These are phyloP conservation scores for Meyerozyma guilliermondii DNA, from an alignment of 1,139 yeast genomes.

Conservation along the genomic window DNA sequence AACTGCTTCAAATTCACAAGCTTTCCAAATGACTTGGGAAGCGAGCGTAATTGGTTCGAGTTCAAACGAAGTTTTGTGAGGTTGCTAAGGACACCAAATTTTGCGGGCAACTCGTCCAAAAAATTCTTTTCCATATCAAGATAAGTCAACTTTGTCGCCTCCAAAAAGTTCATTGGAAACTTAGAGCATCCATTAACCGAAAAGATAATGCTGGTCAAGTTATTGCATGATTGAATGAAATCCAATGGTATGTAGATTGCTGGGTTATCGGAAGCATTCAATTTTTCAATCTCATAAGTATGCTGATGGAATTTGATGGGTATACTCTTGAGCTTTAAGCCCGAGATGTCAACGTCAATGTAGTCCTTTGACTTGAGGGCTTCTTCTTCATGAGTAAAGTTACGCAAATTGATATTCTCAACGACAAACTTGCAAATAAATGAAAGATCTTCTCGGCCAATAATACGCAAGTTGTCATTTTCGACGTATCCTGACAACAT, in stretches of 20 bases:
- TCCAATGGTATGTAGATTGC: slow-evolving; percentile 79
- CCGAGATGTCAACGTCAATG: slow-evolving; percentile 69
- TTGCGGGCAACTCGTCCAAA: slow-evolving; percentile 56
- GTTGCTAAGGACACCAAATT: slow-evolving; percentile 48
- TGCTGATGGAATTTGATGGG: slow-evolving; percentile 81
- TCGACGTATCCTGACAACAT: slow-evolving; percentile 77
- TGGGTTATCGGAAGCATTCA: slow-evolving; percentile 86
- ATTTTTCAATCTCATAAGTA: slow-evolving; percentile 73
- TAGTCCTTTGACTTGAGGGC: slow-evolving; percentile 59
- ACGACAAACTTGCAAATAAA: slow-evolving; percentile 82
- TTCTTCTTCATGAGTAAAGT: slow-evolving; percentile 65
- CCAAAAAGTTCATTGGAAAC: slow-evolving; percentile 70
- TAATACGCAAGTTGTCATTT: slow-evolving; percentile 66
- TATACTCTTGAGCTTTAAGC: slow-evolving; percentile 74
- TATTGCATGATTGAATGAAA: slow-evolving; percentile 77
- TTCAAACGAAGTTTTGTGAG: slow-evolving; percentile 58
- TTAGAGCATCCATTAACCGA: slow-evolving; percentile 68
- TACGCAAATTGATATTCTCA: slow-evolving; percentile 65
- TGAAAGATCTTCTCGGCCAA: slow-evolving; percentile 86
- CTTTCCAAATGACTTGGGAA: slow-evolving; percentile 62
- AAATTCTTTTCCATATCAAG: slow-evolving; percentile 79
- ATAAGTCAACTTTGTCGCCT: slow-evolving; percentile 62
- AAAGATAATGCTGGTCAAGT: slow-evolving; percentile 62
- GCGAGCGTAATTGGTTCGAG: slow-evolving; percentile 62
- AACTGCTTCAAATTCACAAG: slow-evolving; percentile 53